phyloP scores from a whole-genome alignment of 176 grass and related monocot species.

The Oryza nivara region DNA sequence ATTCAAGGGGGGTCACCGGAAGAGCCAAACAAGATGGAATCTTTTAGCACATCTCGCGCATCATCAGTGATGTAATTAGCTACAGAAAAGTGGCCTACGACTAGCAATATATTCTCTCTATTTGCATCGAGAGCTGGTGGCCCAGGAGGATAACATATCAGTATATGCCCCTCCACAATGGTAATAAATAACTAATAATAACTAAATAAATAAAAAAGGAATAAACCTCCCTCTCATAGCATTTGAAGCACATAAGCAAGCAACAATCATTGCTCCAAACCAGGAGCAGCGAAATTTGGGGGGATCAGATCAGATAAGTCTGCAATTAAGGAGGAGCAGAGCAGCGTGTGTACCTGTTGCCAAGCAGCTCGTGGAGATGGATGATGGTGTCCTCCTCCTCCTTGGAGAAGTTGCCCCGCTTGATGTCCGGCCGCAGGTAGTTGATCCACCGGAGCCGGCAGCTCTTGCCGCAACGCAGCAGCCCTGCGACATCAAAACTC shows the following conservation, averaged over 20 bases:
- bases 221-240: background rate
- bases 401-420: conserved; percentile 81
- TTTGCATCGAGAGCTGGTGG: conserved; percentile 26
- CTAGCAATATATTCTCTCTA: conserved; percentile 12
- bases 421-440: conserved; percentile 87
- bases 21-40: conserved; percentile 46
- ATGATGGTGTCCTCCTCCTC: conserved; percentile 86
- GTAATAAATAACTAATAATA: too few species aligned
- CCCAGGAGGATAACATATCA: conserved; percentile 34
- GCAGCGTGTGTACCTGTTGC: conserved; percentile 59
- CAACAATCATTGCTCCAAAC: conserved; percentile 33
- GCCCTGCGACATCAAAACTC: conserved; percentile 39
- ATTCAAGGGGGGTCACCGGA: conserved; percentile 19
- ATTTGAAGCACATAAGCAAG: conserved; percentile 39
- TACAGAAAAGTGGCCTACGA: conserved; percentile 32
- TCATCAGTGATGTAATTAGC: conserved; percentile 47
- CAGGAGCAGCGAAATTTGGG: background rate
- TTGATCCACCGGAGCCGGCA: conserved; percentile 94
- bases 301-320: background rate
- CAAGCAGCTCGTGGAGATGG: conserved; percentile 71
- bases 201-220: background rate
- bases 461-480: conserved; percentile 85
- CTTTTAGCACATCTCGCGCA: conserved; percentile 46
- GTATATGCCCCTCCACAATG: background rate
- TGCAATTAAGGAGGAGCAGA: background rate